Base-by-base conservation (phyloP, 768 basidiomycete genomes). In the Scleroderma bovista region DNA sequence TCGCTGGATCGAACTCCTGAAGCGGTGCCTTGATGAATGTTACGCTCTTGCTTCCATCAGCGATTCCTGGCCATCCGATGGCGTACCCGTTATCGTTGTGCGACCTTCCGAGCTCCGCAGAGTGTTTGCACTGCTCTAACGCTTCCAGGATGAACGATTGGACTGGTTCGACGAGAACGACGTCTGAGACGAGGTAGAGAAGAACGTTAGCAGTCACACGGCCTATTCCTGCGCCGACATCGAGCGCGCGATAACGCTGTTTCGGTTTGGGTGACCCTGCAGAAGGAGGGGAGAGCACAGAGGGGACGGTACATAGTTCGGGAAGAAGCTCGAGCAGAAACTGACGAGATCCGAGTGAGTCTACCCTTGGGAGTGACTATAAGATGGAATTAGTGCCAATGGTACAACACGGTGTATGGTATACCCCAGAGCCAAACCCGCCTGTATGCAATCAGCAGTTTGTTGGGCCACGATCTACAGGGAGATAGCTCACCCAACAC, bases 151-250 rank as follows among this genome's bases (percentile, higher is more conserved):
- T 77, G 65, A 97, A 93, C 26, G 78, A 62, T 13, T 75, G 76
- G 2, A 93, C 90, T 4, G 95, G 96, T 66, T 98, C 95, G 50
- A 95, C 77, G 48, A 95, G 79, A 39, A 93, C 83, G 43, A 97
- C 91, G 57, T 92, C 86, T 20, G 83, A 78, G 54, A 93, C 79
- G 47, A 97, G 83, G 59, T 86, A 87, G n/a, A 97, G 79, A 31
- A 99, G 81, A 12, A 93, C 90, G 56, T 88, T 83, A 2, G 81
- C 74, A 1, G 93, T 95, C 23, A 96, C 93, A 46, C 95, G 84
- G 11, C 95, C 95, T 43, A 99, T 85, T 11, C 95, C 95, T 6
- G 93, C 93, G 15, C 88, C 95, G 51, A 93, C 91, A 60, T 99
- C 95, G 19, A 99, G 77, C 0, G 88, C 93, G 40, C 90, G 80